Conservation (phyloP, 2,329 filamentous ascomycete species). For the Fusarium solani-melongenae region DNA sequence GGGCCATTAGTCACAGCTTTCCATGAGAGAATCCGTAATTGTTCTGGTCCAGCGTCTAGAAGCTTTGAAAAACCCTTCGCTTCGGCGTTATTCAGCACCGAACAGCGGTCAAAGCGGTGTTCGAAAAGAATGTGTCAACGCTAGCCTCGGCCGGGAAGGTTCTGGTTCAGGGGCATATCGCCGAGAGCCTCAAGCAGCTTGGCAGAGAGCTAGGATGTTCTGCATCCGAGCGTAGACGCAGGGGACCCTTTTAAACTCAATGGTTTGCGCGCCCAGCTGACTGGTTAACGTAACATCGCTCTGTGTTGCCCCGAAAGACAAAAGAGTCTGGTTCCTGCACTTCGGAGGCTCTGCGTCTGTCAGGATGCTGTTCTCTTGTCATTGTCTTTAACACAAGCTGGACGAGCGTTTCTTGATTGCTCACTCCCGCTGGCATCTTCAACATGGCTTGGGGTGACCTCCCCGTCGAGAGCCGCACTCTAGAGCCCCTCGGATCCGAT, state of each 20-base stretch:
- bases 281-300: not conserved
- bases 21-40: not conserved
- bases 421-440: not conserved
- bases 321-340: not conserved
- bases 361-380: not conserved
- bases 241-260: not conserved
- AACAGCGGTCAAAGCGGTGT: not conserved
- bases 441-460: conserved; percentile 43
- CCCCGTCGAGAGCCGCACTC: conserved; percentile 34
- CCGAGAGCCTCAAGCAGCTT: conserved; percentile 2
- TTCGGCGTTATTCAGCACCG: not conserved
- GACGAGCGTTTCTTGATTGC: not conserved
- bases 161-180: not conserved
- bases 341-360: not conserved
- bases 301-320: not conserved
- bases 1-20: not conserved
- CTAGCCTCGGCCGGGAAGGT: conserved; percentile 2
- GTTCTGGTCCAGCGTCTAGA: not conserved
- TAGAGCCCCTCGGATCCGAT: conserved; percentile 33
- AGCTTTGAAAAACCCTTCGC: not conserved
- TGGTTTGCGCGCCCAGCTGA: not conserved
- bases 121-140: not conserved
- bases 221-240: not conserved
- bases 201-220: not conserved
- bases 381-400: not conserved